Percentiles rank a stretch among this genome's conserved stretches.
Evolutionary conservation across 352 stramenopile species (phyloP).

Genomic region (Phytopythium oedochilum): DNA sequence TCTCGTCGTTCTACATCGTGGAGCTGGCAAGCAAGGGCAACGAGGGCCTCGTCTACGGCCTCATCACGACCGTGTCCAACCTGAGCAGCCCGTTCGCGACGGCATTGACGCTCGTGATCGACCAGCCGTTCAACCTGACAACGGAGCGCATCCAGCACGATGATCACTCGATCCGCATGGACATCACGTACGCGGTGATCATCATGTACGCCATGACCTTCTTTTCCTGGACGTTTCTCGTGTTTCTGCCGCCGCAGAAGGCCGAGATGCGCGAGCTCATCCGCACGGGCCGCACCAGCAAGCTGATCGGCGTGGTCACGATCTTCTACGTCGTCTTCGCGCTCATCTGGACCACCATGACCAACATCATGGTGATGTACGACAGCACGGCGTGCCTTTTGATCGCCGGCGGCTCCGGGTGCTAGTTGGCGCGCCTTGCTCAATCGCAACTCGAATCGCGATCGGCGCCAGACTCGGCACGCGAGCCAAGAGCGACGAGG

Average conservation of each 20-base stretch:
- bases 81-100: conserved; percentile 14
- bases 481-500: too few relatives aligned
- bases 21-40: conserved; percentile 26
- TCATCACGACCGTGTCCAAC: conserved; percentile 30
- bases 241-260: conserved; percentile 30
- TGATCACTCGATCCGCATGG: conserved; percentile 12
- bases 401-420: conserved; percentile 19
- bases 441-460: too few relatives aligned
- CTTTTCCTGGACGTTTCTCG: conserved; percentile 22
- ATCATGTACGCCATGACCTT: conserved; percentile 28
- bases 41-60: conserved; percentile 23
- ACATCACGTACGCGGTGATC: conserved; percentile 21
- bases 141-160: conserved; percentile 23
- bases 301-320: conserved; percentile 21
- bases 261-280: conserved; percentile 19
- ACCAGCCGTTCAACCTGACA: conserved; percentile 17
- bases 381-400: conserved; percentile 26
- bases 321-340: conserved; percentile 23
- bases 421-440: too few relatives aligned
- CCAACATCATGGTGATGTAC: conserved; percentile 41
- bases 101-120: conserved; percentile 16
- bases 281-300: conserved; percentile 18
- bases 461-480: too few relatives aligned
- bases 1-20: conserved; percentile 17
- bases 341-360: conserved; percentile 26